Evolutionary conservation across 1,284 basidiomycete species (phyloP), one percentile per base, ranked within the genome.

Genomic region (Coriolopsis trogii): DNA sequence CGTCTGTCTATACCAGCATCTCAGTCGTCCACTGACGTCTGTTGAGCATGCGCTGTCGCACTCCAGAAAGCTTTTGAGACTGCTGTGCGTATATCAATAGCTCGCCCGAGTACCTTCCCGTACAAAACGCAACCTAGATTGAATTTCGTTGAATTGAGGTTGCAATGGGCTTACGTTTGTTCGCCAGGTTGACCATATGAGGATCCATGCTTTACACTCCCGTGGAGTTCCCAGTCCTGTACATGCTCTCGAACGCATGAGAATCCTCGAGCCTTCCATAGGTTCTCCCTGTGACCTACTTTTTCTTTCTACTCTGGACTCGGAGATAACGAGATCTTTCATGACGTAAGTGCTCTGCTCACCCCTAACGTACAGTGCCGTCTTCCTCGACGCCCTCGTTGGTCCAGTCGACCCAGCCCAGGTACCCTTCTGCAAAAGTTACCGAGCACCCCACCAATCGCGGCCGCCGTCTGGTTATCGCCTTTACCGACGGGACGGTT

Each of bases 1-100:
- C n/a, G n/a, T n/a, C n/a, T n/a, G n/a, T n/a, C n/a, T n/a, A n/a
- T 5, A 15, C 12, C 81, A 53, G 67, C 34, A 71, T 82, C 20
- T 77, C 79, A 1, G 73, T 83, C 28, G 69, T 82, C 3, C 81
- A 80, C 28, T 80, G 79, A 20, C 80, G 81, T 15, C 74, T 83
- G 61, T 77, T 60, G 81, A 16, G 70, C 73, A 3, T 76, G 73
- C 40, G 78, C 80, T 5, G 66, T 76, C 36, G 75, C 69, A 20
- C 67, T 84, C 18, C 52, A 61, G n/a, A 70, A 66, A 41, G 67
- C 68, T n/a, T n/a, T n/a, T n/a, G n/a, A n/a, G n/a, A n/a, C n/a
- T n/a, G n/a, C n/a, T n/a, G n/a, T n/a, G n/a, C n/a, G n/a, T n/a
- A n/a, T n/a, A n/a, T n/a, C n/a, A n/a, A n/a, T n/a, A n/a, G n/a